Conservation (phyloP, 305 asterid species). For the Striga hermonthica region DNA sequence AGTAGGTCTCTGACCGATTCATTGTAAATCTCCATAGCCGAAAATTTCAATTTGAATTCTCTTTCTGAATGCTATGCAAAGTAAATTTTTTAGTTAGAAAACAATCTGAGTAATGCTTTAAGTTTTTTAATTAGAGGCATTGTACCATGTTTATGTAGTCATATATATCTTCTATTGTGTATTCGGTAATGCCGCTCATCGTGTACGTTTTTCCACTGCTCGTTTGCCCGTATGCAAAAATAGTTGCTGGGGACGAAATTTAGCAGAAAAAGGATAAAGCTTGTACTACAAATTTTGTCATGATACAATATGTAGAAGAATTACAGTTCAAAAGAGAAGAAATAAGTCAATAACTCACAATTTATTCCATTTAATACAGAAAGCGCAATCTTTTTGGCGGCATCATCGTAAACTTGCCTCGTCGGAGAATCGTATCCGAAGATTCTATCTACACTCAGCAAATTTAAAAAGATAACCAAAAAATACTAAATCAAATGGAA, state of each 20-base stretch:
- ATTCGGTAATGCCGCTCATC: slow-evolving; percentile 75
- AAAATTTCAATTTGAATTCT: slow-evolving; percentile 63
- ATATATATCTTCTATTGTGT: slow-evolving; percentile 63
- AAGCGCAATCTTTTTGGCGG: slow-evolving; percentile 78
- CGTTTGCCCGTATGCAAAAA: slow-evolving; percentile 95
- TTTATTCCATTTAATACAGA: slow-evolving; percentile 86
- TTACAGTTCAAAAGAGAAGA: neutral
- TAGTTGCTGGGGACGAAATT: slow-evolving; percentile 61
- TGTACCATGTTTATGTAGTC: slow-evolving; percentile 58
- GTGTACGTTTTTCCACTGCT: slow-evolving; percentile 98
- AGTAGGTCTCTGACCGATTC: slow-evolving; percentile 89
- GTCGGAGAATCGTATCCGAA: slow-evolving; percentile 62
- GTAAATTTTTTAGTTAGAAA: slow-evolving; percentile 11
- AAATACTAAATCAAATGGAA: neutral
- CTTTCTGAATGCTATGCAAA: slow-evolving; percentile 56
- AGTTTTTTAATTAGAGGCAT: neutral
- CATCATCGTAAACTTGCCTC: slow-evolving; percentile 74
- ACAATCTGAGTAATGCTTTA: neutral
- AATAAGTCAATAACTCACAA: slow-evolving; percentile 46
- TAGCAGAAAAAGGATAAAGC: neutral
- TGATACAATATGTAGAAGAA: neutral
- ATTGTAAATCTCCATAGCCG: slow-evolving; percentile 95
- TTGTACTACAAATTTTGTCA: slow-evolving; percentile 6
- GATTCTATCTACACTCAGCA: slow-evolving; percentile 73
- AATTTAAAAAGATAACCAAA: too few relatives aligned